Conservation (phyloP, 768 basidiomycete species). For the Boletus rex-veris region DNA sequence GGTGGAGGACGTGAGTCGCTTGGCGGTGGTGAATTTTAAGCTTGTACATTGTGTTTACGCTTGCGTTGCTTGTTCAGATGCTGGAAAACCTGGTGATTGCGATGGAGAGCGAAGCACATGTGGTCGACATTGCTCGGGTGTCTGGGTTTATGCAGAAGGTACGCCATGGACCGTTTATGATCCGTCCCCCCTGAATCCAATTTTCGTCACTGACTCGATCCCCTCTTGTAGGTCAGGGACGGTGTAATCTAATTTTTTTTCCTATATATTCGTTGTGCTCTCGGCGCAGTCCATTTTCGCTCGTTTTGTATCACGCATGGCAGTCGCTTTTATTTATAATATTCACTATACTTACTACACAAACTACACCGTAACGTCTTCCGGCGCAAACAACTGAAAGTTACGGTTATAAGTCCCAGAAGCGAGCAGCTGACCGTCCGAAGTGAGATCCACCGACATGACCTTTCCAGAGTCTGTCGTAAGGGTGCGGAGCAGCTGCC, state of each 20-base stretch:
- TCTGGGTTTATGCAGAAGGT: constrained; percentile 93
- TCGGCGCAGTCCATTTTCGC: constrained; percentile 7
- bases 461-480: constrained; percentile 97
- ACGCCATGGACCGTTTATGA: constrained; percentile 14
- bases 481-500: constrained; percentile 86
- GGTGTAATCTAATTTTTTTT: constrained; percentile 36
- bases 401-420: constrained; percentile 92
- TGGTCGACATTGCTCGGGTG: constrained; percentile 79
- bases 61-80: constrained; percentile 46
- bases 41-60: constrained; percentile 25
- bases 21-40: constrained; percentile 12
- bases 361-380: constrained; percentile 44
- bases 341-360: constrained; percentile 1
- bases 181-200: constrained; percentile 20
- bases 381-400: constrained; percentile 89
- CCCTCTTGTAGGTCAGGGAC: constrained; percentile 35
- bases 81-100: constrained; percentile 82
- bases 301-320: constrained; percentile 33
- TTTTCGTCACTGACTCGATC: constrained; percentile 22
- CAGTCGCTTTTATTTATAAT: constrained; percentile 25
- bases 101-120: constrained; percentile 81
- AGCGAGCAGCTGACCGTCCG: constrained; percentile 79
- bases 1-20: constrained; percentile 79
- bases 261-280: constrained; percentile 11
- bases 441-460: constrained; percentile 92